These are phyloP conservation scores for Waltiozyma sp. DNA, from an alignment of 1,139 yeast genomes.

Conservation along the genomic window DNA sequence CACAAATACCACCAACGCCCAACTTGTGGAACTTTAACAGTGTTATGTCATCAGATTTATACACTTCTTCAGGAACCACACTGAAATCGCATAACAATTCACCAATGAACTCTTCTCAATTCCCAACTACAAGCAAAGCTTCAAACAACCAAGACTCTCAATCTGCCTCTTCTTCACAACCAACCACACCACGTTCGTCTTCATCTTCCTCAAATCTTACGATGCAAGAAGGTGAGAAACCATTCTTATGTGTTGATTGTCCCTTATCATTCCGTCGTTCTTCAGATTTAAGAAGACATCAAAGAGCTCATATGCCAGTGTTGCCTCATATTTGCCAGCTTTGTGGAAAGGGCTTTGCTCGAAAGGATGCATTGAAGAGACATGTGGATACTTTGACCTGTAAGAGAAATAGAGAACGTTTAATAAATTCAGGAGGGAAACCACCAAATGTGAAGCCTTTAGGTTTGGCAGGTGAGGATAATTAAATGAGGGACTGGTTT, in stretches of 20 bases:
- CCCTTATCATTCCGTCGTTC: conserved; percentile 48
- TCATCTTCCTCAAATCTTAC: conserved; percentile 1
- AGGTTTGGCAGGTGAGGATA: too few species aligned
- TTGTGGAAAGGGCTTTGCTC: conserved; percentile 75
- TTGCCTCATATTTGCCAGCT: conserved; percentile 56
- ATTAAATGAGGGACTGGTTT: too few species aligned
- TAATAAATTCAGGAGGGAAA: conserved; percentile 23
- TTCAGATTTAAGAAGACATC: conserved; percentile 56
- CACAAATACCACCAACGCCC: background rate
- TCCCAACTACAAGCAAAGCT: background rate
- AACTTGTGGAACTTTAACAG: background rate
- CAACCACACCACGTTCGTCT: conserved; percentile 1
- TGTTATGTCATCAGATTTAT: background rate
- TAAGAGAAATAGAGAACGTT: conserved; percentile 50
- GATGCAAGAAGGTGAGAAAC: conserved; percentile 11
- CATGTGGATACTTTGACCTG: conserved; percentile 66
- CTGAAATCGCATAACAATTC: background rate
- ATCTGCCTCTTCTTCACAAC: background rate
- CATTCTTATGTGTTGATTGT: conserved; percentile 27
- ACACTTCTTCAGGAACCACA: background rate
- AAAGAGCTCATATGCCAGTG: conserved; percentile 40
- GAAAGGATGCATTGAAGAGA: conserved; percentile 70
- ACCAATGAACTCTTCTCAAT: conserved; percentile 1
- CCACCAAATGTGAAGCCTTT: background rate
- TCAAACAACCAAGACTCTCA: conserved; percentile 1